Conservation (phyloP, 2,329 filamentous ascomycete species). For the Colletotrichum filicis region DNA sequence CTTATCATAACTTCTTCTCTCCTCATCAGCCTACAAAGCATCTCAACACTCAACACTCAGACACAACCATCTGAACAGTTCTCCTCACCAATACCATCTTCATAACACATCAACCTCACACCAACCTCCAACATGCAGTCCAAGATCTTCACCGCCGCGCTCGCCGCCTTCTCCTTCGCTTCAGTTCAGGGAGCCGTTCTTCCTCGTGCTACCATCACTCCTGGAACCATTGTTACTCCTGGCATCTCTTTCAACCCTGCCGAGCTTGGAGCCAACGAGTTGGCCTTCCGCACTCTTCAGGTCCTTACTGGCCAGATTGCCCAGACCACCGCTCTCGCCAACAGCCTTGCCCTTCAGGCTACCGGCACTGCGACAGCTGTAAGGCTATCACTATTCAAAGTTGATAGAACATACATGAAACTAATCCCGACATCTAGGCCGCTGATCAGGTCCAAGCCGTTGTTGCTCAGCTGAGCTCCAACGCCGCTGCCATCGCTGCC, state of each 20-base stretch:
- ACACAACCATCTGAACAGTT: not conserved
- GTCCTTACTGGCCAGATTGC: not conserved
- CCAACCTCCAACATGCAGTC: slow-evolving; percentile 30
- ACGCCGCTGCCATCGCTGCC: not conserved
- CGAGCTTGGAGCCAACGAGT: not conserved
- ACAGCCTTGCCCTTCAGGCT: not conserved
- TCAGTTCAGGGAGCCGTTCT: slow-evolving; percentile 7
- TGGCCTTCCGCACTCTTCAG: not conserved
- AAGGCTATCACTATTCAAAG: not conserved
- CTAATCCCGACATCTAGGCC: not conserved
- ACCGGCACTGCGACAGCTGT: not conserved
- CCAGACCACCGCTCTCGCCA: not conserved
- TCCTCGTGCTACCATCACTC: not conserved
- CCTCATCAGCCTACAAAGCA: slow-evolving; percentile 5
- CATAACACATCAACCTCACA: not conserved
- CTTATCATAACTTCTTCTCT: not conserved
- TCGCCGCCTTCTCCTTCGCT: slow-evolving; percentile 32
- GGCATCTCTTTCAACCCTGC: not conserved
- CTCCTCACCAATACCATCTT: too few species aligned
- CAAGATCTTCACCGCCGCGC: slow-evolving; percentile 27
- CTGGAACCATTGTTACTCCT: slow-evolving; percentile 2
- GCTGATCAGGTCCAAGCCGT: not conserved
- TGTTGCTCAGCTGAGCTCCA: not conserved
- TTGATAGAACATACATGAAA: not conserved
- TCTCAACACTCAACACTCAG: not conserved